phyloP scores from a whole-genome alignment of 495 filamentous ascomycete species.

The Tuber melanosporum region DNA sequence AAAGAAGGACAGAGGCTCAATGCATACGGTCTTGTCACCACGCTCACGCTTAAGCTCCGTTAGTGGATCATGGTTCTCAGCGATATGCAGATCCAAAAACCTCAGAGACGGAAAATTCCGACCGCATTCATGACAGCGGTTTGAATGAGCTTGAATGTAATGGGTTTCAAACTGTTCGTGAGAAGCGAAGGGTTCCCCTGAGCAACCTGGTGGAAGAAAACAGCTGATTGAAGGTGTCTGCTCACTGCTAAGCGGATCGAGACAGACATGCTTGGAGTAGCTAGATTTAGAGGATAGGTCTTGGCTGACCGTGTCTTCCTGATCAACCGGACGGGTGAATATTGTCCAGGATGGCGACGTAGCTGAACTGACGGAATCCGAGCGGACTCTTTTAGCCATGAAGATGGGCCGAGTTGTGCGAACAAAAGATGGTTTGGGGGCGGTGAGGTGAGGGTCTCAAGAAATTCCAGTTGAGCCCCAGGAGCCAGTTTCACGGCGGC shows the following conservation, averaged over 20 bases:
- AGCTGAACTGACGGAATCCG: conserved; percentile 25
- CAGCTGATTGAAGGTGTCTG: conserved; percentile 29
- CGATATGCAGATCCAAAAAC: conserved; percentile 76
- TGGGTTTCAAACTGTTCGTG: conserved; percentile 84
- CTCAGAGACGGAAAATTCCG: conserved; percentile 46
- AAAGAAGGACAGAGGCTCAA: neutral
- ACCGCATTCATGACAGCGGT: conserved; percentile 57
- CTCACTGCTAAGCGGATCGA: neutral
- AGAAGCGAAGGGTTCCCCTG: conserved; percentile 52
- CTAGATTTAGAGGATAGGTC: conserved; percentile 24
- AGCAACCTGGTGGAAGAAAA: conserved; percentile 29
- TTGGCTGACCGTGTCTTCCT: conserved; percentile 17
- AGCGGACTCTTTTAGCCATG: conserved; percentile 26
- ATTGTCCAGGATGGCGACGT: conserved; percentile 23
- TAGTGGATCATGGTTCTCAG: conserved; percentile 85
- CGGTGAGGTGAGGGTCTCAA: neutral
- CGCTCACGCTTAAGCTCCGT: conserved; percentile 60
- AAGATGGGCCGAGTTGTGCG: neutral
- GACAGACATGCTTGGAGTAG: conserved; percentile 26
- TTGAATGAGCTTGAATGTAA: conserved; percentile 70
- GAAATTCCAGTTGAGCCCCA: neutral
- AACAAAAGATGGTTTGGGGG: neutral
- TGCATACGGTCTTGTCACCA: conserved; percentile 81
- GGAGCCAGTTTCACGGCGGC: neutral
- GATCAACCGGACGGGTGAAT: conserved; percentile 16